Conservation (phyloP, 73 alveolate species). For the Paramecium tetraurelia region DNA sequence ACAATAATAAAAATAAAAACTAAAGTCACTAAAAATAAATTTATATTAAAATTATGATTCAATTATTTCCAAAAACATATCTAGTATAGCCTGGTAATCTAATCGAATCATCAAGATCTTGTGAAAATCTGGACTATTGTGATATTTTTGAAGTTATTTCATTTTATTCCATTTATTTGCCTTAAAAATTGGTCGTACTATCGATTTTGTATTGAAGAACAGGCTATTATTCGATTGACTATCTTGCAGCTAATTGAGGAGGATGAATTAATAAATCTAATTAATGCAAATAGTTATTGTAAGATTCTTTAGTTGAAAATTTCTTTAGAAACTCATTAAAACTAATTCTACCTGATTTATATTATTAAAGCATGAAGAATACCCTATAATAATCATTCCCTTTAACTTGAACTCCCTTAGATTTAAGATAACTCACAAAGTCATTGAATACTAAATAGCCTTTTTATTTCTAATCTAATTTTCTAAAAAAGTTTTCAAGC, state of each 20-base stretch:
- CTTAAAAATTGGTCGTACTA: neutral
- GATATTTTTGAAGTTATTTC: neutral
- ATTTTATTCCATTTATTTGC: neutral
- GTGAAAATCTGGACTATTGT: neutral
- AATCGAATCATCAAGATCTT: slow-evolving; percentile 18
- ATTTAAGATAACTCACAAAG: neutral
- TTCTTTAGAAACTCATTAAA: slow-evolving; percentile 1
- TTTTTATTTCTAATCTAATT: slow-evolving; percentile 9
- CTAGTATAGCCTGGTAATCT: slow-evolving; percentile 32
- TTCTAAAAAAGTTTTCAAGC: neutral
- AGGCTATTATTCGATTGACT: neutral
- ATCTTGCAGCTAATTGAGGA: neutral
- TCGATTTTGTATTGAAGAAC: neutral
- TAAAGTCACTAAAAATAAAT: neutral
- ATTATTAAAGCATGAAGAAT: neutral
- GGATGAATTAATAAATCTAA: neutral
- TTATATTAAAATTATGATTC: neutral
- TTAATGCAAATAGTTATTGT: neutral
- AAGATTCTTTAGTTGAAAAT: neutral
- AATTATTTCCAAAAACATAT: neutral
- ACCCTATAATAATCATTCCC: neutral
- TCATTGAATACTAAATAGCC: neutral
- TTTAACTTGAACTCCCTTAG: neutral
- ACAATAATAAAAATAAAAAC: neutral
- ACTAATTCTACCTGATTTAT: slow-evolving; percentile 37